Evolutionary conservation across 768 basidiomycete genomes (phyloP), one percentile per base, ranked within the genome.

Genomic region (Tulasnella sp.): DNA sequence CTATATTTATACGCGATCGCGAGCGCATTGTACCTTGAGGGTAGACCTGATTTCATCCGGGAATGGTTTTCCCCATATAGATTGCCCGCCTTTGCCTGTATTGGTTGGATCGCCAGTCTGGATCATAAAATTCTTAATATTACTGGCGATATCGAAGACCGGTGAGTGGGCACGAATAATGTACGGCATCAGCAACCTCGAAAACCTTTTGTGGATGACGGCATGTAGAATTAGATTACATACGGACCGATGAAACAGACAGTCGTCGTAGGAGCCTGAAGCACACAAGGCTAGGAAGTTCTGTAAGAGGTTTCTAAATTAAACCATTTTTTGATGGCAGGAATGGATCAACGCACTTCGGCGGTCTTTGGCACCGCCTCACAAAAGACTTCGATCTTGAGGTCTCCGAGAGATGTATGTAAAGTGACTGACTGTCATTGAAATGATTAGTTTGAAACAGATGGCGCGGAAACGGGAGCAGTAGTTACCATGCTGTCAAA

Each of bases 351-450:
- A 46, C 60, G 20, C 56, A 90, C 92, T 72, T 99, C 93, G 58
- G 92, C 89, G 9, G 91, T 73, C 65, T 90, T 89, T 20, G 95
- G 95, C 16, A 90, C 85, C 5, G 93, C 82, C 67, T 99, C 95
- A 64, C 95, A 98, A 68, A 98, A 98, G 10, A 99, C 64, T 67
- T 99, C 95, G 55, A 98, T 79, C 91, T 96, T 98, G 66, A 98
- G 72, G 55, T 98, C 93, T 15, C 92, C 92, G 60, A 82, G 82
- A n/a, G 82, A 77, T 0, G 92, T 96, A 65, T 96, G 83, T 45
- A 98, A 72, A 5, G 92, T 96, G 34, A 95, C 91, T 51, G 93
- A 93, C 92, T 89, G 35, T 34, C 27, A 7, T n/a, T 10, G 16
- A 29, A 20, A 27, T 19, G 9, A 10, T 5, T 24, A 16, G 15